A percentile compares a stretch with the other conserved stretches of the same genome.
phyloP scores from a whole-genome alignment of 1,284 basidiomycete species.

The Leccinum colubrinum region DNA sequence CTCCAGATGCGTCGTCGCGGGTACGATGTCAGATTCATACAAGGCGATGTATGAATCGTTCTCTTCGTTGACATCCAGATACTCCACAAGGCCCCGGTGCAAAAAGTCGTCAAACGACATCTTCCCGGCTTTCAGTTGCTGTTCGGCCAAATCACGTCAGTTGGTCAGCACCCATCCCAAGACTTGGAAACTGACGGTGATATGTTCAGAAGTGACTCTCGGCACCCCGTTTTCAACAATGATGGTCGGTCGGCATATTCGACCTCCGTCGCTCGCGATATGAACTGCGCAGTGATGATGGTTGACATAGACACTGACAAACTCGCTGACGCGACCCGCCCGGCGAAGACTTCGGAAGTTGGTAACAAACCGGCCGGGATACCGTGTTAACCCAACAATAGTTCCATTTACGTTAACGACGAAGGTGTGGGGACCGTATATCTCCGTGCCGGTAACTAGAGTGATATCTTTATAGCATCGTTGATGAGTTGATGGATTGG shows the following conservation, averaged over 20 bases:
- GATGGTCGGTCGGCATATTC: constrained; percentile 97
- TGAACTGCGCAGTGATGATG: constrained; percentile 94
- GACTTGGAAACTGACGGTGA: constrained; percentile 49
- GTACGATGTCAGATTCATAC: constrained; percentile 87
- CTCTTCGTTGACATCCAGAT: constrained; percentile 99
- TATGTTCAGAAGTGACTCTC: constrained; percentile 81
- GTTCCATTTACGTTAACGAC: constrained; percentile 98
- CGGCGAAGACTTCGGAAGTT: constrained; percentile 93
- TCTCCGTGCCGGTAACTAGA: constrained; percentile 91
- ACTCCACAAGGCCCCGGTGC: constrained; percentile 94
- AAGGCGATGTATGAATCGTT: constrained; percentile 97
- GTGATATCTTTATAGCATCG: constrained; percentile 71
- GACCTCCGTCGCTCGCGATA: constrained; percentile 96
- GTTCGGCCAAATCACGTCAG: constrained; percentile 18
- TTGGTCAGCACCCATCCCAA: background rate
- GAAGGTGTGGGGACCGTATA: constrained; percentile 90
- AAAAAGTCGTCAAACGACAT: constrained; percentile 96
- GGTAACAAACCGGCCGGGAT: constrained; percentile 83
- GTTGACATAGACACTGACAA: constrained; percentile 97
- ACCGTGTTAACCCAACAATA: constrained; percentile 91
- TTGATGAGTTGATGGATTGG: constrained; percentile 14
- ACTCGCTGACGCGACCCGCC: constrained; percentile 92
- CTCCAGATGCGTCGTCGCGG: constrained; percentile 91
- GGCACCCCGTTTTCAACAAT: constrained; percentile 89
- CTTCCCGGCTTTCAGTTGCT: constrained; percentile 80